Conservation (phyloP, 1,284 basidiomycete genomes). For the Lentinus polychrous region DNA sequence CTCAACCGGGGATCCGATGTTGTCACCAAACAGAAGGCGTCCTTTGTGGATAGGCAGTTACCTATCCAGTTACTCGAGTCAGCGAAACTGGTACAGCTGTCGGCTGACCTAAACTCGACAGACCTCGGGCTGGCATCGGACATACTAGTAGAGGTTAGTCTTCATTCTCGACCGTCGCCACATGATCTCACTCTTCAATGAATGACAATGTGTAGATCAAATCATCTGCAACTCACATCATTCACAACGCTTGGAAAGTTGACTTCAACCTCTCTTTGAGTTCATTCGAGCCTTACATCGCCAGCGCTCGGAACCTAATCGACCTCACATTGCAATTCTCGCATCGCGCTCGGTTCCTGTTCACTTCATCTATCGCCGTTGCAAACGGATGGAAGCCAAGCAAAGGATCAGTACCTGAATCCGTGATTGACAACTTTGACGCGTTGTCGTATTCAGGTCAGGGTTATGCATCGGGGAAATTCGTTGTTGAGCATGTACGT, state of each 20-base stretch:
- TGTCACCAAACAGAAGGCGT: slow-evolving; percentile 18
- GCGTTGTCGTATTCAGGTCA: slow-evolving; percentile 1
- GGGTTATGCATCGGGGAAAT: slow-evolving; percentile 12
- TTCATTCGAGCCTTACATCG: slow-evolving; percentile 25
- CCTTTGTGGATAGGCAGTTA: slow-evolving; percentile 26
- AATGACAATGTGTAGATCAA: slow-evolving; percentile 4
- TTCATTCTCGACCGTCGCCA: slow-evolving; percentile 14
- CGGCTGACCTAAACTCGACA: slow-evolving; percentile 19
- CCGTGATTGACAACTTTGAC: slow-evolving; percentile 5
- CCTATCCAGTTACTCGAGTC: slow-evolving; percentile 22
- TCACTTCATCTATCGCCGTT: slow-evolving; percentile 12
- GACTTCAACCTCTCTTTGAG: slow-evolving; percentile 28
- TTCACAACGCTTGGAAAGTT: slow-evolving; percentile 25
- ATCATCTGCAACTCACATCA: slow-evolving; percentile 14
- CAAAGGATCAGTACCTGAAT: slow-evolving; percentile 12
- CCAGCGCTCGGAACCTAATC: slow-evolving; percentile 20
- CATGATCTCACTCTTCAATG: slow-evolving; percentile 4
- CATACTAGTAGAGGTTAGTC: slow-evolving; percentile 7
- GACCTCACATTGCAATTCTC: slow-evolving; percentile 18
- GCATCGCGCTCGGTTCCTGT: slow-evolving; percentile 6
- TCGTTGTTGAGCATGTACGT: slow-evolving; percentile 11
- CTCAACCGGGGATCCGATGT: slow-evolving; percentile 7
- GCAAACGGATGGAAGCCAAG: slow-evolving; percentile 9
- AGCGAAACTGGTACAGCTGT: slow-evolving; percentile 24
- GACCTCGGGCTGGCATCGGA: slow-evolving; percentile 16